phyloP scores from a whole-genome alignment of 2,329 filamentous ascomycete species.

The Pleomassaria siparia region DNA sequence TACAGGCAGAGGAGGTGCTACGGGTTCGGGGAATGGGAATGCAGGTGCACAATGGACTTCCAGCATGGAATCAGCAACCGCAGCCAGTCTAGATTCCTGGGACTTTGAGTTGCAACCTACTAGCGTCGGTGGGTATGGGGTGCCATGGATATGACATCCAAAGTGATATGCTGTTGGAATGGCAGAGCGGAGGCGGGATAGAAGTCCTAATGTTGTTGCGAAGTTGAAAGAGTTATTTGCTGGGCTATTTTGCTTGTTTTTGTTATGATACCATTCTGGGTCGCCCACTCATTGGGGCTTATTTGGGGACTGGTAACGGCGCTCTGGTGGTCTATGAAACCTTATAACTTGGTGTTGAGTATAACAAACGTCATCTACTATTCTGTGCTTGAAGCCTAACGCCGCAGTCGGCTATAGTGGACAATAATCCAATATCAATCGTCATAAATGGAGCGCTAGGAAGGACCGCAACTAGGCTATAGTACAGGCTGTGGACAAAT shows the following conservation, averaged over 20 bases:
- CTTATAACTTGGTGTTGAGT: no score
- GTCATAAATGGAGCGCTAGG: no score
- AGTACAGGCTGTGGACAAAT: no score
- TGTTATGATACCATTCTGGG: constrained; percentile 2
- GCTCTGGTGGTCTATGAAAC: no score
- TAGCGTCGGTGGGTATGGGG: constrained; percentile 8
- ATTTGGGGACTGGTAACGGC: not conserved
- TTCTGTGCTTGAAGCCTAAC: no score
- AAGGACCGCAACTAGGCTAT: no score
- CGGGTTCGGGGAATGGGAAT: not conserved
- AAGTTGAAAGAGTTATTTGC: not conserved
- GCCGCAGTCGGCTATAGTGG: no score
- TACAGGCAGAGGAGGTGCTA: not conserved
- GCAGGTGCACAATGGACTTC: not conserved
- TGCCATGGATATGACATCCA: constrained; percentile 16
- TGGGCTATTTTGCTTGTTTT: not conserved
- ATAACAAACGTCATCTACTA: no score
- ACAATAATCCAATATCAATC: no score
- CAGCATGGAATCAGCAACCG: not conserved
- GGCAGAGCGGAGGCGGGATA: no score
- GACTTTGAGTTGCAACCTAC: constrained; percentile 5
- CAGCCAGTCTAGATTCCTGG: constrained; percentile 4
- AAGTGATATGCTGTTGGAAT: not conserved
- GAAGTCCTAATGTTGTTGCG: no score
- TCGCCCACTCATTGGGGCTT: not conserved